Evolutionary conservation across 2,329 filamentous ascomycete species (phyloP).

Genomic region (Sarocladium kiliense): DNA sequence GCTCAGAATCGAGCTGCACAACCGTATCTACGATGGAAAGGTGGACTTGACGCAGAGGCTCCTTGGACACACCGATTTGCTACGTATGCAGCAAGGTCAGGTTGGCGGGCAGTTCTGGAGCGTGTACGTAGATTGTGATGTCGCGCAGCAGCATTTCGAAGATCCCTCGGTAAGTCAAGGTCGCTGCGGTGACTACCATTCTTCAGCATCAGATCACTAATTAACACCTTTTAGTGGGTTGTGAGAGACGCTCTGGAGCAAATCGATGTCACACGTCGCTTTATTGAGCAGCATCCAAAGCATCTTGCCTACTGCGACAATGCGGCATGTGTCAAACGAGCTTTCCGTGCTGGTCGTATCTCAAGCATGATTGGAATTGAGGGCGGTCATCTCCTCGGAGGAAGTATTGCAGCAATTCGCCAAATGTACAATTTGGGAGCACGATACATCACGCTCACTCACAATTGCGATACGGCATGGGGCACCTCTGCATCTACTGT

Average conservation of each 20-base stretch:
- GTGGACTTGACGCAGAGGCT: conserved; percentile 15
- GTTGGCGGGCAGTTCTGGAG: conserved; percentile 27
- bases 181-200: no score
- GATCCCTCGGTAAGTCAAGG: conserved; percentile 16
- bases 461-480: conserved; percentile 17
- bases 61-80: conserved; percentile 22
- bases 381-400: conserved; percentile 29
- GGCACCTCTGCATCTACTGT: conserved; percentile 24
- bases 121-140: conserved; percentile 21
- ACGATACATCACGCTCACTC: conserved; percentile 31
- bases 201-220: no score
- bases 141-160: conserved; percentile 18
- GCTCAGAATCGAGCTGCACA: conserved; percentile 23
- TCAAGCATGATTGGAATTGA: conserved; percentile 33
- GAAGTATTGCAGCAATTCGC: conserved; percentile 26
- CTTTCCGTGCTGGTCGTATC: conserved; percentile 26
- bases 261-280: conserved; percentile 26
- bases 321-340: conserved; percentile 18
- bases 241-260: conserved; percentile 17
- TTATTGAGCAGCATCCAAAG: conserved; percentile 20
- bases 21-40: conserved; percentile 18
- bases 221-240: conserved; percentile 10
- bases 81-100: conserved; percentile 21
- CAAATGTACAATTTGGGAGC: conserved; percentile 30
- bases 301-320: conserved; percentile 21